A percentile compares a stretch with the other conserved stretches of the same genome.
Evolutionary conservation across 2,329 filamentous ascomycete species (phyloP).

Genomic region (Fusarium foetens): DNA sequence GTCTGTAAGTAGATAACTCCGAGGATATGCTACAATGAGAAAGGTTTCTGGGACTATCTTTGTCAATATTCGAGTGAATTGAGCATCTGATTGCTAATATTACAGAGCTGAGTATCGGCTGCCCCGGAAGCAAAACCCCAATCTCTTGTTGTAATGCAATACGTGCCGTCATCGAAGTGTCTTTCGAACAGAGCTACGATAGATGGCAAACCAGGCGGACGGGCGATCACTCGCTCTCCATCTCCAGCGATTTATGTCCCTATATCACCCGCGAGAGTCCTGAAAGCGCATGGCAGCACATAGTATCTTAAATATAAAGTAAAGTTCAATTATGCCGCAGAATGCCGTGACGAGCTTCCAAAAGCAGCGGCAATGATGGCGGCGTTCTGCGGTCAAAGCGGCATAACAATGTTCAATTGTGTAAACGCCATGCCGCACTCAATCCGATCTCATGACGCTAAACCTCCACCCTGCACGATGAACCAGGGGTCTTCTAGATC

Average conservation of each 20-base stretch:
- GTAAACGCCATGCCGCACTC: constrained; percentile 1
- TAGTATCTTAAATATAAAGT: constrained; percentile 9
- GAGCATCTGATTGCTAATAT: constrained; percentile 4
- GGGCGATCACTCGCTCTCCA: not conserved
- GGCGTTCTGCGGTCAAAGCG: constrained; percentile 24
- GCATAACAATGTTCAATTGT: not conserved
- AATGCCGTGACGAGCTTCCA: not conserved
- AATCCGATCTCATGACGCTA: not conserved
- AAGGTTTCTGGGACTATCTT: not conserved
- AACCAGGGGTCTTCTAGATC: constrained; percentile 6
- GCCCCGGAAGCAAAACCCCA: not conserved
- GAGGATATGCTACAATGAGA: not conserved
- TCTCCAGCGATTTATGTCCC: not conserved
- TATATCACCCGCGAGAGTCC: constrained; percentile 9
- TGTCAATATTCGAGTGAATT: not conserved
- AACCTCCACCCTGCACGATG: not conserved
- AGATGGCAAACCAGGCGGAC: not conserved
- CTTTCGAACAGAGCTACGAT: not conserved
- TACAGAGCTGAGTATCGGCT: not conserved
- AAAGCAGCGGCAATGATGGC: constrained; percentile 11
- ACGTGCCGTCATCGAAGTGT: not conserved
- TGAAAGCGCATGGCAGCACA: not conserved
- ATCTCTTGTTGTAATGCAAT: not conserved
- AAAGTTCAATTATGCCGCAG: constrained; percentile 24
- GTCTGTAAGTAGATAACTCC: not conserved